Evolutionary conservation across 345 rosid species (phyloP), one percentile per base, ranked within the genome.

Genomic region (Populus euphratica): DNA sequence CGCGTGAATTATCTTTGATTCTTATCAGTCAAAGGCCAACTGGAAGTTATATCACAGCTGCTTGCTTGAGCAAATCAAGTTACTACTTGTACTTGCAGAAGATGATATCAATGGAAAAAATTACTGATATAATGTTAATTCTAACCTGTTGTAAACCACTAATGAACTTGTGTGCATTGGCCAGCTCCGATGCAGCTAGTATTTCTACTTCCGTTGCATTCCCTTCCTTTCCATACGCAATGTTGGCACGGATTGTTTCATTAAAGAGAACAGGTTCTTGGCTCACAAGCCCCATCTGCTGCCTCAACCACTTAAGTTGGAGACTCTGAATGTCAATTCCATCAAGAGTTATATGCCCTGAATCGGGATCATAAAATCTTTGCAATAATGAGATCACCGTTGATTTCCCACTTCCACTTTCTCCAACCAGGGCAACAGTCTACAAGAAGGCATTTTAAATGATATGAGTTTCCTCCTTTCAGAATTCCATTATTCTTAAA

Each of bases 391-490:
- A 79, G n/a, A 91, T 86, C 25, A 91, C 92, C 0, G 97, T 92
- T 1, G 97, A 94, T 84, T 94, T 94, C 5, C 97, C 98, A 18
- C 98, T 81, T 33, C 98, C 97, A 54, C 97, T 94, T 80, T 94
- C 97, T 73, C 96, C 97, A 33, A 94, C 98, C 72, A 94, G 75
- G 78, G 97, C 97, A 63, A 94, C 87, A 29, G 96, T 91, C 97
- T 94, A 87, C 47, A 76, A 82, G 41, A 33, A 66, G 62, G 10
- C 29, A 56, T n/a, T 56, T 56, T n/a, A n/a, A 56, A 56, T 56
- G 27, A 56, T 56, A n/a, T 0, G 5, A 23, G 63, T 23, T 35
- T 21, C 5, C 9, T 10, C 2, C 17, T 18, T 18, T 52, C 39
- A 50, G 20, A 9, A 16, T 50, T 70, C 21, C 29, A 54, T 33